A percentile compares a stretch with the other conserved stretches of the same genome.
These are phyloP conservation scores for Secale cereale DNA, from an alignment of 176 grass and related monocot species.

Conservation along the genomic window DNA sequence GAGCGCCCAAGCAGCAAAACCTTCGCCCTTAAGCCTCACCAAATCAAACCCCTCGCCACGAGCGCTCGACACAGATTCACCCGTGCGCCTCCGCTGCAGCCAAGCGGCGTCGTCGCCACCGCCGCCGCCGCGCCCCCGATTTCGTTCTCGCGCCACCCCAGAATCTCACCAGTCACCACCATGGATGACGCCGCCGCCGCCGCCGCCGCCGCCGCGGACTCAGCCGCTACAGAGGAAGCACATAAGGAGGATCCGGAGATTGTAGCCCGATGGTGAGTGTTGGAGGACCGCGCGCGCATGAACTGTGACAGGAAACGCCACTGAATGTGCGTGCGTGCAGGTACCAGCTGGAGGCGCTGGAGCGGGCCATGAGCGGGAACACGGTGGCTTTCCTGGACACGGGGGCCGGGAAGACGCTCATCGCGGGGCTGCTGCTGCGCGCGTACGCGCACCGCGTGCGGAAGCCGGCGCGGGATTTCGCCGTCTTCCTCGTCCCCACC, in stretches of 20 bases:
- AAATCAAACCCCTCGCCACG: conserved; percentile 9
- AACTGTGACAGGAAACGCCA: not conserved
- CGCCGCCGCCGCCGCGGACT: not conserved
- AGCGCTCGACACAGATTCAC: too few relatives aligned
- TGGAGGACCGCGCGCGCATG: not conserved
- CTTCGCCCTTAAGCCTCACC: not conserved
- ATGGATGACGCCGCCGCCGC: not conserved
- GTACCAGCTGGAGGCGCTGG: conserved; percentile 89
- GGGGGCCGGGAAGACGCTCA: conserved; percentile 79
- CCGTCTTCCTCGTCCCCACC: conserved; percentile 80
- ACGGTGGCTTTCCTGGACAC: conserved; percentile 74
- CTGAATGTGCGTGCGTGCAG: conserved; percentile 16
- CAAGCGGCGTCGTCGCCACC: not conserved
- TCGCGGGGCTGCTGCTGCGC: conserved; percentile 73
- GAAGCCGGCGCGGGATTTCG: conserved; percentile 26
- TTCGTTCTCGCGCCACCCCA: not conserved
- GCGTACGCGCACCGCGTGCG: conserved; percentile 60
- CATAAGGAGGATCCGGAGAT: conserved; percentile 17
- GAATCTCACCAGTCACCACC: not conserved
- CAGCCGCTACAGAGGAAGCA: not conserved
- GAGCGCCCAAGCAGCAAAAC: not conserved
- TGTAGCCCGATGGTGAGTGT: conserved; percentile 32
- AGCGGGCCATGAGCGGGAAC: conserved; percentile 63
- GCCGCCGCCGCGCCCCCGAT: not conserved
- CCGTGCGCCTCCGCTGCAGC: not conserved